phyloP scores from a whole-genome alignment of 1,284 basidiomycete genomes.

The Sanguinoderma infundibulare region DNA sequence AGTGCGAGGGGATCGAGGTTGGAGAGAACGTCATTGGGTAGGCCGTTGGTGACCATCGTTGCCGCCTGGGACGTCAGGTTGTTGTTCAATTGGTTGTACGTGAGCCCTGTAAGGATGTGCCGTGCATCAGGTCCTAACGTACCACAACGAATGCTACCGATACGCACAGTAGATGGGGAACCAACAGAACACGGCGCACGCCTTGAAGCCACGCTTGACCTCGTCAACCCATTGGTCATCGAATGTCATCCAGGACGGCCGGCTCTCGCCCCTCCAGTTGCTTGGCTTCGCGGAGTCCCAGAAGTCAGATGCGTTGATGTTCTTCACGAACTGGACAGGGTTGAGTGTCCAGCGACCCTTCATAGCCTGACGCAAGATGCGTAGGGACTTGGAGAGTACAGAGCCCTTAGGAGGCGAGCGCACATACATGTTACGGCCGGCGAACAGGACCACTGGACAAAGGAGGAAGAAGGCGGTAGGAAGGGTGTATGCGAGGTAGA shows the following conservation, averaged over 20 bases:
- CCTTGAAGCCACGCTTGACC: conserved; percentile 81
- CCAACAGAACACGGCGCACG: conserved; percentile 84
- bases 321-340: conserved; percentile 50
- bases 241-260: conserved; percentile 73
- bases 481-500: conserved; percentile 72
- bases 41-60: conserved; percentile 71
- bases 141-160: neutral
- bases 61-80: conserved; percentile 82
- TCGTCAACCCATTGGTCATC: conserved; percentile 87
- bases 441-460: conserved; percentile 71
- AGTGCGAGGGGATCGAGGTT: conserved; percentile 82
- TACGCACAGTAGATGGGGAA: conserved; percentile 72
- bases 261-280: conserved; percentile 41
- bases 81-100: conserved; percentile 79
- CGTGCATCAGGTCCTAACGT: neutral
- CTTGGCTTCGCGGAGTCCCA: conserved; percentile 84
- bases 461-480: conserved; percentile 72
- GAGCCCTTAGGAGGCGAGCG: conserved; percentile 80
- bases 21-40: conserved; percentile 84
- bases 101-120: conserved; percentile 55
- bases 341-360: conserved; percentile 63
- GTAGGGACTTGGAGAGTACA: conserved; percentile 60
- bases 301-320: conserved; percentile 66
- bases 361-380: conserved; percentile 54
- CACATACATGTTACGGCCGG: conserved; percentile 70